Conservation (phyloP, 192 early-diverging fungal genomes). For the Coemansia sp. region DNA sequence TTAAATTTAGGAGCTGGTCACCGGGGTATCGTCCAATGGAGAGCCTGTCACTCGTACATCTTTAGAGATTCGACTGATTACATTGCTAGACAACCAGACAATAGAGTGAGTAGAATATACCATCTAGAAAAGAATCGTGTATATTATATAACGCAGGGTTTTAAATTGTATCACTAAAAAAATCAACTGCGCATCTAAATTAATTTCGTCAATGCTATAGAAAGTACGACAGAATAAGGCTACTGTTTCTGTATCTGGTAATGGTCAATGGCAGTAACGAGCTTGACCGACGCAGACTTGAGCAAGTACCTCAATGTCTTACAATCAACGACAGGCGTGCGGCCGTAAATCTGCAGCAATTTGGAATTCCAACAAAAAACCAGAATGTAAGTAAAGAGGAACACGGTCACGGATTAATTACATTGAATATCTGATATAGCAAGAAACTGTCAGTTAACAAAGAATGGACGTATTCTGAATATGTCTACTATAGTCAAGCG, state of each 20-base stretch:
- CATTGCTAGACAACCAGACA: slow-evolving; percentile 32
- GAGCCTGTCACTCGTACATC: slow-evolving; percentile 17
- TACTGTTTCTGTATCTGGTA: slow-evolving; percentile 48
- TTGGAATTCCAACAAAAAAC: slow-evolving; percentile 36
- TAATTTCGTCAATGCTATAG: slow-evolving; percentile 15
- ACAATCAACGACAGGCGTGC: slow-evolving; percentile 42
- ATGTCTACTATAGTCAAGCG: not conserved
- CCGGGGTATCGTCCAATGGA: slow-evolving; percentile 9
- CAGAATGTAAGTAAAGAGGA: slow-evolving; percentile 17
- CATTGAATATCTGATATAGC: not conserved
- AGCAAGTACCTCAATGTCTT: slow-evolving; percentile 50
- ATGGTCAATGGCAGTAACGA: slow-evolving; percentile 32
- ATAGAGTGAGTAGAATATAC: slow-evolving; percentile 32
- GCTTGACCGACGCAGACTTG: slow-evolving; percentile 38
- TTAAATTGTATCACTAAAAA: not conserved
- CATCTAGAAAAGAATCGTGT: too few relatives aligned
- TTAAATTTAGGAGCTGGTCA: slow-evolving; percentile 31
- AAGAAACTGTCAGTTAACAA: not conserved
- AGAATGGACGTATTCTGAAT: not conserved
- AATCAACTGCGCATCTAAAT: not conserved
- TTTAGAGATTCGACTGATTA: slow-evolving; percentile 39
- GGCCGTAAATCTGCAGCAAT: slow-evolving; percentile 28
- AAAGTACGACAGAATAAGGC: slow-evolving; percentile 35
- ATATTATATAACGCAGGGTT: too few relatives aligned
- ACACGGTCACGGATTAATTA: not conserved